phyloP scores from a whole-genome alignment of 768 basidiomycete genomes.

The Kwoniella newhampshirensis region DNA sequence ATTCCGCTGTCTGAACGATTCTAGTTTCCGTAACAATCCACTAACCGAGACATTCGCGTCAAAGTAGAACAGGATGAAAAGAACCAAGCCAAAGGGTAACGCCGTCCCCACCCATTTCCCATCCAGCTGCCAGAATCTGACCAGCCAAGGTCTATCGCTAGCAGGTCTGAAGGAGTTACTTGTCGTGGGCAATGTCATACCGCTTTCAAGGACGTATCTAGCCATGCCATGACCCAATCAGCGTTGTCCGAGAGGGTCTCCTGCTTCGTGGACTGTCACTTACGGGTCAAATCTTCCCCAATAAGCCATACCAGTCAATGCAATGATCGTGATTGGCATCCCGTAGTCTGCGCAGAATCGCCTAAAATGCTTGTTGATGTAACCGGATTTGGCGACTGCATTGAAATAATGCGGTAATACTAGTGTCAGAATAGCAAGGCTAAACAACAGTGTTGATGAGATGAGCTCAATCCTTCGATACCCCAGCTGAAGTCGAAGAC shows the following conservation, averaged over 20 bases:
- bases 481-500: neutral
- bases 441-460: slow-evolving; percentile 60
- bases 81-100: slow-evolving; percentile 79
- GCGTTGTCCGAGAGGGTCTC: neutral
- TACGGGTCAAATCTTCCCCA: slow-evolving; percentile 71
- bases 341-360: slow-evolving; percentile 82
- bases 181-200: slow-evolving; percentile 66
- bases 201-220: slow-evolving; percentile 55
- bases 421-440: slow-evolving; percentile 76
- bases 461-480: neutral
- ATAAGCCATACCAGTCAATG: slow-evolving; percentile 73
- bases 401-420: slow-evolving; percentile 72
- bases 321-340: slow-evolving; percentile 82
- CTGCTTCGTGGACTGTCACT: slow-evolving; percentile 4
- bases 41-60: slow-evolving; percentile 89
- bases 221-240: neutral
- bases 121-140: slow-evolving; percentile 82
- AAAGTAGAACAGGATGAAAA: slow-evolving; percentile 93
- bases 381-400: slow-evolving; percentile 62
- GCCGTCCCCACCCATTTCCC: slow-evolving; percentile 87
- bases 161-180: slow-evolving; percentile 67
- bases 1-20: no score
- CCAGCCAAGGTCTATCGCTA: slow-evolving; percentile 72
- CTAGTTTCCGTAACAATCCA: no score
- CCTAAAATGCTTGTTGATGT: slow-evolving; percentile 72